phyloP scores from a whole-genome alignment of 257 asterid genomes.

The Phtheirospermum japonicum region DNA sequence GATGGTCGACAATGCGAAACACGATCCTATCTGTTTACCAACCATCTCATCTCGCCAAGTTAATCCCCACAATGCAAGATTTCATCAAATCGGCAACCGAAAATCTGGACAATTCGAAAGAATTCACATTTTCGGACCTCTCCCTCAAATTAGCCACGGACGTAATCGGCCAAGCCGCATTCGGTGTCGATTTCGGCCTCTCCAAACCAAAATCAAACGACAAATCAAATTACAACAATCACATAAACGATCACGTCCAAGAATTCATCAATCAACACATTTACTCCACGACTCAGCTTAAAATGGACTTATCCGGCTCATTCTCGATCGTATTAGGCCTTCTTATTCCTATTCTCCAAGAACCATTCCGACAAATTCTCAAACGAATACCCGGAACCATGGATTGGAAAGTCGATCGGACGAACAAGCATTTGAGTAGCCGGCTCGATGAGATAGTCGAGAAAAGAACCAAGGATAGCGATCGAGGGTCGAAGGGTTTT shows the following conservation, averaged over 20 bases:
- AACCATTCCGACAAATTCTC: conserved; percentile 82
- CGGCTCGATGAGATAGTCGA: conserved; percentile 67
- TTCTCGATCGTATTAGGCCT: conserved; percentile 77
- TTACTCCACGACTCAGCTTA: conserved; percentile 86
- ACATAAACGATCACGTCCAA: conserved; percentile 45
- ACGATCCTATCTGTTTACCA: conserved; percentile 80
- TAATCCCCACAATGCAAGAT: conserved; percentile 83
- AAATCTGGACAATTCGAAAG: conserved; percentile 49
- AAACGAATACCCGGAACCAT: conserved; percentile 79
- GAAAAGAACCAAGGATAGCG: conserved; percentile 45
- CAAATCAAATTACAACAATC: conserved; percentile 13
- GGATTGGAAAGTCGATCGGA: conserved; percentile 75
- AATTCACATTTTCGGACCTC: conserved; percentile 67
- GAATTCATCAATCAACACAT: conserved; percentile 82
- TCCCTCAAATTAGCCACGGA: conserved; percentile 88
- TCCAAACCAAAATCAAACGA: conserved; percentile 47
- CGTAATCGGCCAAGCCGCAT: conserved; percentile 88
- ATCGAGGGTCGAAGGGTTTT: conserved; percentile 58
- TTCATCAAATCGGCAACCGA: conserved; percentile 56
- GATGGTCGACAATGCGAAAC: conserved; percentile 95
- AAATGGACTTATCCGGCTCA: conserved; percentile 94
- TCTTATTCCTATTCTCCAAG: conserved; percentile 72
- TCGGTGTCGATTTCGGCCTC: conserved; percentile 86
- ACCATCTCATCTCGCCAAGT: conserved; percentile 85
- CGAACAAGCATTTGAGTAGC: conserved; percentile 51